Evolutionary conservation across 495 filamentous ascomycete genomes (phyloP), one percentile per base, ranked within the genome.

Genomic region (Tuber microsphaerosporum): DNA sequence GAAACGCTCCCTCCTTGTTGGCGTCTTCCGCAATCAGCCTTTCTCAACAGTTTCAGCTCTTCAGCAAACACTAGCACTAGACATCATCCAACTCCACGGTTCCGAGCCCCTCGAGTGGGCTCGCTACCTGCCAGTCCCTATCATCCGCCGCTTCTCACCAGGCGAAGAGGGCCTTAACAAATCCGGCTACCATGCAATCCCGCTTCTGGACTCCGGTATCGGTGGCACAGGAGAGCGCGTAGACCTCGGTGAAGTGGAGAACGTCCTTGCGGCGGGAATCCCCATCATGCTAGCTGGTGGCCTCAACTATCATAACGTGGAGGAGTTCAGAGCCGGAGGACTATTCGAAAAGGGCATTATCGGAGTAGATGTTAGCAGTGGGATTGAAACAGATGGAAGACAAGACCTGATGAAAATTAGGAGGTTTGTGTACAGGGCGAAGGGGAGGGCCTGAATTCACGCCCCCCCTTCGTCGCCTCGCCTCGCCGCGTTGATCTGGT

Each of bases 21-120:
- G 95, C 72, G 94, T 99, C 8, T 99, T 99, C 84, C 92, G 91
- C 82, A 91, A 97, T 84, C 94, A 97, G 79, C 90, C 94, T 2
- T 86, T 99, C 19, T 87, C 88, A 34, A 93, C 97, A 74, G 85
- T 99, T 31, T 84, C 97, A 37, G 87, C 87, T 68, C 88, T 94
- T 81, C 92, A 94, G 79, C 87, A 88, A 73, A 87, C 90, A 4
- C 88, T 97, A 74, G 86, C 87, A 69, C 90, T 99, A n/a, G 95
- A 99, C 82, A 86, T 95, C 68, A 91, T 99, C 6, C 95, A 99
- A 81, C 87, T 99, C 6, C 95, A 99, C 83, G 95, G 95, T 14
- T 86, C 89, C 72, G 95, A 99, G 83, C 94, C 95, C 2, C 80
- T 97, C 45, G 95, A 98, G 82, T 98, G 95, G 94, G 90, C 94